Evolutionary conservation across 2,329 filamentous ascomycete genomes (phyloP).

Genomic region (Dactylellina sp.): DNA sequence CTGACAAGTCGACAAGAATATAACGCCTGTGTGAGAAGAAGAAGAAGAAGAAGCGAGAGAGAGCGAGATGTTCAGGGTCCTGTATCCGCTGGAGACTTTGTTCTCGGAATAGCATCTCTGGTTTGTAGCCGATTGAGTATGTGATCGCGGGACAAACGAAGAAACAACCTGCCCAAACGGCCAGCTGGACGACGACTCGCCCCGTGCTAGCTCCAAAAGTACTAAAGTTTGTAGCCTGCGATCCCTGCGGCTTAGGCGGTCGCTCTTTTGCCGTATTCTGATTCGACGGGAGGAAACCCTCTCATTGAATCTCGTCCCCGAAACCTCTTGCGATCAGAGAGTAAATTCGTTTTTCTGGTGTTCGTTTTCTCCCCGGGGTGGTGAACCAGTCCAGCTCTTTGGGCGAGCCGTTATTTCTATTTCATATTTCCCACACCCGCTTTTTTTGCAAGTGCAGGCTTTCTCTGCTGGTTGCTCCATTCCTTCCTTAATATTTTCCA

Average conservation of each 20-base stretch:
- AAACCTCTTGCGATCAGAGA: not conserved
- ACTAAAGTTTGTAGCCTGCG: conserved; percentile 3
- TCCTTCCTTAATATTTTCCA: conserved; percentile 26
- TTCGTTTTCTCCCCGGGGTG: not conserved
- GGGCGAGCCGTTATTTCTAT: conserved; percentile 23
- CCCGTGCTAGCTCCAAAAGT: not conserved
- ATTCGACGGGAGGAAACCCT: conserved; percentile 25
- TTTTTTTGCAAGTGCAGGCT: conserved; percentile 4
- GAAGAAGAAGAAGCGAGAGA: not conserved
- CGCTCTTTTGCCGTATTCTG: conserved; percentile 28
- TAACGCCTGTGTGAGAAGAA: not conserved
- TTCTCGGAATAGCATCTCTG: too few relatives aligned
- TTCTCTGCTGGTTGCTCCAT: conserved; percentile 17
- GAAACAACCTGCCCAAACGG: conserved; percentile 29
- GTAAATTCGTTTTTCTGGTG: not conserved
- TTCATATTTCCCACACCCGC: conserved; percentile 34
- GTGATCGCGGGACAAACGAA: not conserved
- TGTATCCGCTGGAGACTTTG: too few relatives aligned
- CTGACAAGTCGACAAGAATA: not conserved
- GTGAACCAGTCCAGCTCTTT: not conserved
- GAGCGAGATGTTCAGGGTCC: not conserved
- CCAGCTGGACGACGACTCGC: not conserved
- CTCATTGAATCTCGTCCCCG: conserved; percentile 12
- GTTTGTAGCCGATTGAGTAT: too few relatives aligned
- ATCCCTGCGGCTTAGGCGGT: conserved; percentile 33